Base-by-base conservation (phyloP, 306 rosid genomes). In the Crotalaria pallida region DNA sequence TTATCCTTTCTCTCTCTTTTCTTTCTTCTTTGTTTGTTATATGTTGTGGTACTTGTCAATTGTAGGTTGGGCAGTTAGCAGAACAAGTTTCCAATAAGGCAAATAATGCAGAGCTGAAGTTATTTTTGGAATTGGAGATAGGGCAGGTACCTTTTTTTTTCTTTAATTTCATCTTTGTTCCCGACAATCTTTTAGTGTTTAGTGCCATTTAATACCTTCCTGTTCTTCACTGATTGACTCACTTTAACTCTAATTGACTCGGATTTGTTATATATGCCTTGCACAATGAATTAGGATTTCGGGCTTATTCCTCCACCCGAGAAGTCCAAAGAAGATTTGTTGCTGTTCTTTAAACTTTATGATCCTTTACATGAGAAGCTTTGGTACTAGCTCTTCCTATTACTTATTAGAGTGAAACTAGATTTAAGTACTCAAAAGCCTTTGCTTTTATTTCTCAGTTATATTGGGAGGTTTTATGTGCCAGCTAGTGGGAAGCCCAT, bases 331-430 rank as follows among this genome's bases (percentile, higher is more conserved):
- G 99, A 94, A 7, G 94, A 94, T 31, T 75, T 89, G 59, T 75
- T 93, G 3, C 87, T 90, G 27, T 93, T 93, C 82, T 87, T 93
- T 70, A 93, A 93, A 84, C 79, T 88, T 63, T 93, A 90, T 82
- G 88, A 88, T 58, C 98, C 96, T 59, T 80, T 79, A 64, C 80
- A 69, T 74, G 83, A 76, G 72, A 86, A 82, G 83, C 87, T 93
- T 71, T 77, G 98, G 98, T 93, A 86, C 45, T 63, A 19, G 40
- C 61, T 61, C 70, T 66, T 43, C 66, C 72, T 79, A 51, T 38
- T 57, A 3, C 41, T 10, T 9, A 53, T 69, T 31, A 38, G 41
- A 56, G 27, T 68, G 10, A 23, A 56, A 10, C 48, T 22, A 16
- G 23, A 45, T 38, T 61, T 13, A 57, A 31, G 41, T 49, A 23